These are phyloP conservation scores for Naegleria fowleri DNA, from an alignment of 208 protist genomes.

Conservation along the genomic window DNA sequence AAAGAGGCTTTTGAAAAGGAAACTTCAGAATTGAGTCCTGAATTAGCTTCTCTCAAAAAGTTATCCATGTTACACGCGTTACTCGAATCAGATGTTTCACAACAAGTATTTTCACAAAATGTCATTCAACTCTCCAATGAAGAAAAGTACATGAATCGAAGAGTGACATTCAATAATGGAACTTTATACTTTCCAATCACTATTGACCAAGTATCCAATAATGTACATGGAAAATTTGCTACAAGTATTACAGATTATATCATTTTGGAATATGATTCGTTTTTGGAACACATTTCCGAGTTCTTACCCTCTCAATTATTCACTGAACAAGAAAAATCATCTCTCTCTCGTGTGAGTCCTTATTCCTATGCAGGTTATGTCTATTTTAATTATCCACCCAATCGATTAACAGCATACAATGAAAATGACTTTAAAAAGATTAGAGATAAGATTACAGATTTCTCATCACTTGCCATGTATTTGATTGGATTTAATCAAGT, in stretches of 20 bases:
- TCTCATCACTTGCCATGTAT: not conserved
- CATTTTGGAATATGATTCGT: not conserved
- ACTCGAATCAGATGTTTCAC: no score
- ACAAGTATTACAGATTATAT: not conserved
- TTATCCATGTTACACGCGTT: no score
- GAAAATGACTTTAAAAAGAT: not conserved
- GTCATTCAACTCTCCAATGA: not conserved
- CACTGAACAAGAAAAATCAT: not conserved
- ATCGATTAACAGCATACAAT: not conserved
- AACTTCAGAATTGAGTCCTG: no score
- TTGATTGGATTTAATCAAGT: constrained; percentile 19
- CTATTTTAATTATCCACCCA: constrained; percentile 2
- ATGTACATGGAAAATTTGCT: not conserved
- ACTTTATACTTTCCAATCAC: not conserved
- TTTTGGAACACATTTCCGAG: not conserved
- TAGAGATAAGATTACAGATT: not conserved
- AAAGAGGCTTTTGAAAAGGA: no score
- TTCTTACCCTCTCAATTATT: not conserved
- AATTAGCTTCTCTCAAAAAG: no score
- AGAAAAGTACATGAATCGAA: not conserved
- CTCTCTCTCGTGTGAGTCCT: not conserved
- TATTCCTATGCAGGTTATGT: not conserved
- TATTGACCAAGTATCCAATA: not conserved
- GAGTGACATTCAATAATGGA: not conserved
- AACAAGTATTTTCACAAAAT: no score